Evolutionary conservation across 768 basidiomycete species (phyloP).

Genomic region (Boletus vermiculosoides): DNA sequence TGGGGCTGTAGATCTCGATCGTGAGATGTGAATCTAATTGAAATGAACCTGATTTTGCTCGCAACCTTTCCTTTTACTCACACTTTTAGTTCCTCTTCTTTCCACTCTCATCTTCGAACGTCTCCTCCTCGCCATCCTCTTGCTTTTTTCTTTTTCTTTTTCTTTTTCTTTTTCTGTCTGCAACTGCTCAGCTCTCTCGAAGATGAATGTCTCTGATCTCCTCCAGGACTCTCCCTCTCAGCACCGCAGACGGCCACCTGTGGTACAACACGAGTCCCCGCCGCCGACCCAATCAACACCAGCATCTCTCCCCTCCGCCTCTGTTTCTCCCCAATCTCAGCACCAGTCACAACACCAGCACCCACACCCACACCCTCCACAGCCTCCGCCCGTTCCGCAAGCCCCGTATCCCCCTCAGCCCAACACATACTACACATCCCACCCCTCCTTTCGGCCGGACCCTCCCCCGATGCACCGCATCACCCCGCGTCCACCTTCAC

Average conservation of each 20-base stretch:
- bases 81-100: slow-evolving; percentile 27
- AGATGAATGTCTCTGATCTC: slow-evolving; percentile 69
- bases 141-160: background rate
- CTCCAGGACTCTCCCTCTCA: slow-evolving; percentile 71
- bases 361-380: slow-evolving; percentile 14
- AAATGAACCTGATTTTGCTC: slow-evolving; percentile 35
- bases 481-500: slow-evolving; percentile 34
- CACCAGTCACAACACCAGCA: slow-evolving; percentile 30
- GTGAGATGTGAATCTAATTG: slow-evolving; percentile 35
- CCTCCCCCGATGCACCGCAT: slow-evolving; percentile 26
- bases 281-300: slow-evolving; percentile 29
- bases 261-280: slow-evolving; percentile 23
- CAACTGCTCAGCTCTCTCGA: background rate
- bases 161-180: background rate
- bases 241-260: slow-evolving; percentile 37
- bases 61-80: slow-evolving; percentile 30
- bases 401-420: slow-evolving; percentile 27
- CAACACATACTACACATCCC: slow-evolving; percentile 18
- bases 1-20: slow-evolving; percentile 31
- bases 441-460: slow-evolving; percentile 18
- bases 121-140: slow-evolving; percentile 8
- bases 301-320: slow-evolving; percentile 25
- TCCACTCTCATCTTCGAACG: slow-evolving; percentile 25
- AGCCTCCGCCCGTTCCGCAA: slow-evolving; percentile 16
- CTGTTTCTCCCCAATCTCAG: slow-evolving; percentile 34